Percentiles rank a stretch among this genome's conserved stretches.
Evolutionary conservation across 352 stramenopile genomes (phyloP).

Genomic region (Paralagenidium karlingii): DNA sequence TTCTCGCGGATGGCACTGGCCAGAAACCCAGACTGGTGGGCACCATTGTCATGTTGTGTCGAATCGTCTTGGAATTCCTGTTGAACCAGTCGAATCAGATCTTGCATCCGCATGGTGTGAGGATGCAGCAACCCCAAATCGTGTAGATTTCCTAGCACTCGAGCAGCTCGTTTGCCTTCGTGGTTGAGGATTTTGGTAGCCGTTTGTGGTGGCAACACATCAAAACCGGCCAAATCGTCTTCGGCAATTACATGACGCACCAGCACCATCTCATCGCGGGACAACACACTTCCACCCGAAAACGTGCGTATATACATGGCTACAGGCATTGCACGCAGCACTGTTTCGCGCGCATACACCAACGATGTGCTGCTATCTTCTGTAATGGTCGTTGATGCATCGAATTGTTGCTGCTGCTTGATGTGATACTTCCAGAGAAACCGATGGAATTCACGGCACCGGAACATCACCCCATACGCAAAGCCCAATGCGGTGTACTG

Average conservation of each 20-base stretch:
- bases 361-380: slow-evolving; percentile 6
- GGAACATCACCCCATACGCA: slow-evolving; percentile 73
- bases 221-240: slow-evolving; percentile 26
- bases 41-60: no score
- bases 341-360: slow-evolving; percentile 60
- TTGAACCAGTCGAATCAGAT: slow-evolving; percentile 54
- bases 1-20: no score
- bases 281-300: slow-evolving; percentile 48
- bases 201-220: slow-evolving; percentile 20
- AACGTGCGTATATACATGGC: slow-evolving; percentile 72
- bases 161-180: slow-evolving; percentile 51
- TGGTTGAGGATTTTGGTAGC: slow-evolving; percentile 58
- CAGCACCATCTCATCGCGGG: slow-evolving; percentile 25
- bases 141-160: slow-evolving; percentile 54
- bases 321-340: slow-evolving; percentile 69
- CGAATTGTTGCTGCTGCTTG: background rate
- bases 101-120: slow-evolving; percentile 76
- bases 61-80: slow-evolving; percentile 53
- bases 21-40: no score
- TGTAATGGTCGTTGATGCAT: background rate
- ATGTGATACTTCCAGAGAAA: slow-evolving; percentile 54
- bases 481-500: slow-evolving; percentile 71
- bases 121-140: slow-evolving; percentile 56
- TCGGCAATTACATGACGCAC: slow-evolving; percentile 43
- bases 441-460: slow-evolving; percentile 63